A percentile compares a stretch with the other conserved stretches of the same genome.
These are phyloP conservation scores for Tritrichomonas foetus DNA, from an alignment of 208 protist species.

Conservation along the genomic window DNA sequence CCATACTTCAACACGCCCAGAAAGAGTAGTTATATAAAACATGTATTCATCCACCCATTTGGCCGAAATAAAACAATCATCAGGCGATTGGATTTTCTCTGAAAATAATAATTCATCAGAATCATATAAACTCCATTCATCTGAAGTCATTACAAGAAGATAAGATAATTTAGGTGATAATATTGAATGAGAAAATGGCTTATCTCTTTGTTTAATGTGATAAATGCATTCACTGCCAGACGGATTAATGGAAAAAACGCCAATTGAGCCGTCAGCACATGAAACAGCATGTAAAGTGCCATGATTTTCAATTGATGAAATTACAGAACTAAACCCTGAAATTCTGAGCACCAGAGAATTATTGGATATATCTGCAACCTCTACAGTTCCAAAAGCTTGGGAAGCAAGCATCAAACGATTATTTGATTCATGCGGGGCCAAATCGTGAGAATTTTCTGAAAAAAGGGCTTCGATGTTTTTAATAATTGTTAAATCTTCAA, in stretches of 20 bases:
- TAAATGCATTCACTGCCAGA: too few relatives aligned
- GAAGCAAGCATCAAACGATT: background rate
- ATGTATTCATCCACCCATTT: background rate
- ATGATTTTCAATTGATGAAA: background rate
- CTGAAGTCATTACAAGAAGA: background rate
- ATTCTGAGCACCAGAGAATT: background rate
- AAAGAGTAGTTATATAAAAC: background rate
- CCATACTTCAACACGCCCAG: background rate
- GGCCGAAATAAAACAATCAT: background rate
- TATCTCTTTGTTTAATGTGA: too few relatives aligned
- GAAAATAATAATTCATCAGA: background rate
- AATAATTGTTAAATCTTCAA: conserved; percentile 40
- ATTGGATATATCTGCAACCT: background rate
- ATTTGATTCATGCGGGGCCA: background rate
- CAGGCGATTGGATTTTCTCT: background rate
- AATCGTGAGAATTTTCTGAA: background rate
- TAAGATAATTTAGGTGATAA: background rate
- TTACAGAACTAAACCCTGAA: background rate
- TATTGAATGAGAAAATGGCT: background rate
- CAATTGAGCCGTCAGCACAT: background rate
- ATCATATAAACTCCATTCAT: background rate
- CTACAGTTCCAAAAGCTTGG: background rate
- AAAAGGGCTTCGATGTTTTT: background rate
- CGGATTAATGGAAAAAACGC: background rate
- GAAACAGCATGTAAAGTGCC: background rate